Percentiles rank a stretch among this genome's conserved stretches.
These are phyloP conservation scores for Colletotrichum karsti DNA, from an alignment of 2,329 filamentous ascomycete genomes.

Conservation along the genomic window DNA sequence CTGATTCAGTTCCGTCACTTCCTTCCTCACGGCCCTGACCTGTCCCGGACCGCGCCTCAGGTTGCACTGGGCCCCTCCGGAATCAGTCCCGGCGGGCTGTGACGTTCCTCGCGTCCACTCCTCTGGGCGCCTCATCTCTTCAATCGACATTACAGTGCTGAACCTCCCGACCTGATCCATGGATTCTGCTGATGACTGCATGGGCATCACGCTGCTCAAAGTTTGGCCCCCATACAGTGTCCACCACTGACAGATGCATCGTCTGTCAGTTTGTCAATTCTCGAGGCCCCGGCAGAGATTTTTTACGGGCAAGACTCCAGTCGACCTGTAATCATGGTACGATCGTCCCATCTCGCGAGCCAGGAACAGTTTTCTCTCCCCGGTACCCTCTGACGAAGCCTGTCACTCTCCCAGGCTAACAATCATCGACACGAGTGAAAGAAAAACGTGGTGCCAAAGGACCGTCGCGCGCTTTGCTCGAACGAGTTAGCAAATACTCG, in stretches of 20 bases:
- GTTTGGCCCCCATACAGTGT: slow-evolving; percentile 9
- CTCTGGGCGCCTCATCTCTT: neutral
- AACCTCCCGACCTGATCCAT: neutral
- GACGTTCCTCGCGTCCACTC: neutral
- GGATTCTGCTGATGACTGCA: neutral
- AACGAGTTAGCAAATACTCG: neutral
- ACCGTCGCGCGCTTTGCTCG: neutral
- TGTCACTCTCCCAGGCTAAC: neutral
- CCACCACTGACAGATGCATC: neutral
- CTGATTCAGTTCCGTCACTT: slow-evolving; percentile 3
- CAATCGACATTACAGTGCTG: neutral
- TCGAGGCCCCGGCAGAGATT: neutral
- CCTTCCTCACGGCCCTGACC: neutral
- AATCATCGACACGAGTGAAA: neutral
- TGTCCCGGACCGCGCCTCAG: slow-evolving; percentile 1
- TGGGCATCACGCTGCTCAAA: neutral
- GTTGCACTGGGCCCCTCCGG: slow-evolving; percentile 9
- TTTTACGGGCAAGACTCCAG: neutral
- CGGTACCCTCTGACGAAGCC: neutral
- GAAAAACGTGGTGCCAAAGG: neutral
- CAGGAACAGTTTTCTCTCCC: neutral
- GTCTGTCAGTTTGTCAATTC: neutral
- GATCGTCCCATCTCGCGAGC: slow-evolving; percentile 13
- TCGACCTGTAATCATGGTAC: slow-evolving; percentile 16
- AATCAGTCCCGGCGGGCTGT: slow-evolving; percentile 13